A percentile compares a stretch with the other conserved stretches of the same genome.
Evolutionary conservation across 805 yeast species (phyloP).

Genomic region (Yarrowia sp.): DNA sequence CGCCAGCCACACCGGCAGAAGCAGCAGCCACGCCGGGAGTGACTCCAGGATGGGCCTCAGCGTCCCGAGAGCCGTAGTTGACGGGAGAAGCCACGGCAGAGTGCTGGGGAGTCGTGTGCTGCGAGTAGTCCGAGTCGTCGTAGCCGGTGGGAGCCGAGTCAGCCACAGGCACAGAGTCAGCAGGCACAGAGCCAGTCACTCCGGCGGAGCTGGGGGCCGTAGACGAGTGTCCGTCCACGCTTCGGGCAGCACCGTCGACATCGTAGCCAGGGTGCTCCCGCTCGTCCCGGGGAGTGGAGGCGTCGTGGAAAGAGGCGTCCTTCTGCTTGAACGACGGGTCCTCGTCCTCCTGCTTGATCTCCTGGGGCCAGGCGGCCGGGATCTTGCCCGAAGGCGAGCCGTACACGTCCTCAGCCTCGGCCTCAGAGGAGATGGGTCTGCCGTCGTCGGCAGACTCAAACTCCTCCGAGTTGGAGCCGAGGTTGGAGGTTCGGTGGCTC

Average conservation of each 20-base stretch:
- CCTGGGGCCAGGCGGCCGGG: constrained; percentile 32
- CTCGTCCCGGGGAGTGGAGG: constrained; percentile 20
- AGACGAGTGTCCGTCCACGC: neutral
- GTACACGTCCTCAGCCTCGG: neutral
- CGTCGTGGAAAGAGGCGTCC: constrained; percentile 2
- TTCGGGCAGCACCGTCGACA: neutral
- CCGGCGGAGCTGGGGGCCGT: neutral
- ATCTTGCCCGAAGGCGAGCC: constrained; percentile 16
- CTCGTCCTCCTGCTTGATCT: neutral
- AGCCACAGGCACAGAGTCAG: neutral
- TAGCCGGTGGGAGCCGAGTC: neutral
- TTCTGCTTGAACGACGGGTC: neutral
- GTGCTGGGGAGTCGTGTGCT: constrained; percentile 27
- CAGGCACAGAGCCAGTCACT: neutral
- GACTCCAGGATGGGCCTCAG: neutral
- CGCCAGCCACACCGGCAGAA: constrained; percentile 26
- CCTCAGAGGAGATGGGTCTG: constrained; percentile 1
- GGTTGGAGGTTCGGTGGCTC: constrained; percentile 24
- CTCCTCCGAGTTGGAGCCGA: constrained; percentile 33
- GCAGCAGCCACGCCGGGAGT: constrained; percentile 20
- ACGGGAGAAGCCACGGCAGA: constrained; percentile 9
- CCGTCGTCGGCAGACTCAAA: constrained; percentile 37
- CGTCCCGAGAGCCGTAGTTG: neutral
- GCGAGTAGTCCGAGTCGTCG: constrained; percentile 34
- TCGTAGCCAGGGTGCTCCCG: constrained; percentile 3